These are phyloP conservation scores for Lotus japonicus DNA, from an alignment of 306 rosid genomes.

Conservation along the genomic window DNA sequence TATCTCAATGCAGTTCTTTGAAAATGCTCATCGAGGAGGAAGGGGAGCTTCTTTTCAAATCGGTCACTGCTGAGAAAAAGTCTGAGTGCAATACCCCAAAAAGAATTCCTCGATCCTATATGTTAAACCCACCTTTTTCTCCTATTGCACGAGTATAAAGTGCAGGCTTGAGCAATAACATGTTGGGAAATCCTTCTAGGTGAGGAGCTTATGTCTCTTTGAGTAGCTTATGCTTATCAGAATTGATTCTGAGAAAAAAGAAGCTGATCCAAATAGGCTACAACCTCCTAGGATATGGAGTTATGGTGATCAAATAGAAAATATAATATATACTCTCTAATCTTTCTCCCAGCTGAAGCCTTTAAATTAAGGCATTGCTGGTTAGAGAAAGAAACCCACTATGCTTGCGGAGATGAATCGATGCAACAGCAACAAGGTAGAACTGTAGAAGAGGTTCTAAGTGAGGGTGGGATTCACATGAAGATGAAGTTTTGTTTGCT, in stretches of 20 bases:
- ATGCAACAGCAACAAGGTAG: neutral
- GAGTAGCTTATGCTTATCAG: too few species aligned
- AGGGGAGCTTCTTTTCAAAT: slow-evolving; percentile 48
- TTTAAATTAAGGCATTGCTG: neutral
- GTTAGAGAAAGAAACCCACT: slow-evolving; percentile 7
- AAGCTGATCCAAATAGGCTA: too few species aligned
- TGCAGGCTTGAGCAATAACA: neutral
- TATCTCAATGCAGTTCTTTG: slow-evolving; percentile 47
- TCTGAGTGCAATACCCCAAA: slow-evolving; percentile 41
- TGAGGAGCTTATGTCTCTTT: too few species aligned
- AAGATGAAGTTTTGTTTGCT: slow-evolving; percentile 8
- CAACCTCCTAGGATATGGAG: slow-evolving; percentile 1
- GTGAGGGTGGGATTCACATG: slow-evolving; percentile 9
- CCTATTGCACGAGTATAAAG: slow-evolving; percentile 69
- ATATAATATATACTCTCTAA: neutral
- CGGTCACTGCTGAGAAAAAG: slow-evolving; percentile 47
- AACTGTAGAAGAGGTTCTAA: neutral
- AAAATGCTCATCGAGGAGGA: slow-evolving; percentile 76
- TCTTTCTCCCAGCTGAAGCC: neutral
- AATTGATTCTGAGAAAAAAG: too few species aligned
- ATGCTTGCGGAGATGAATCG: slow-evolving; percentile 6
- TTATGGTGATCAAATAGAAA: neutral
- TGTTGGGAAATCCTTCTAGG: too few species aligned
- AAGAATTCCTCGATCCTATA: slow-evolving; percentile 51
- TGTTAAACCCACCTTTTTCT: slow-evolving; percentile 72